Conservation (phyloP, 345 rosid genomes). For the Murraya paniculata region DNA sequence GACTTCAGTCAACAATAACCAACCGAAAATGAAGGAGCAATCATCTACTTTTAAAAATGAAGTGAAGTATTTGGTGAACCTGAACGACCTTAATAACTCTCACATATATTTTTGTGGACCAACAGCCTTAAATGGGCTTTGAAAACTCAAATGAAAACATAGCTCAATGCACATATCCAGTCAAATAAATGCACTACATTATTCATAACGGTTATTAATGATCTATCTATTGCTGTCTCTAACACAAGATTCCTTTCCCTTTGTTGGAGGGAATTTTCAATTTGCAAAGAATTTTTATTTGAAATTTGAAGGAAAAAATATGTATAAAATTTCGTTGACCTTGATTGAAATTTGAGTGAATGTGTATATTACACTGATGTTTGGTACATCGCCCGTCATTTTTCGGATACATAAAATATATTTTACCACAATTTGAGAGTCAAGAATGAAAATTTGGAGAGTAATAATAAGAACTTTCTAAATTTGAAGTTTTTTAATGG, state of each 20-base stretch:
- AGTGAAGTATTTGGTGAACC: not conserved
- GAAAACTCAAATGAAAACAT: not conserved
- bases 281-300: not conserved
- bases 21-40: slow-evolving; percentile 18
- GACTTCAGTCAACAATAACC: slow-evolving; percentile 7
- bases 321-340: too few relatives aligned
- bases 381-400: too few relatives aligned
- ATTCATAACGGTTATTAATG: not conserved
- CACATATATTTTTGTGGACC: slow-evolving; percentile 1
- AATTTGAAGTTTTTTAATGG: too few relatives aligned
- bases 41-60: not conserved
- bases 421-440: too few relatives aligned
- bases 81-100: not conserved
- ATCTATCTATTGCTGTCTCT: not conserved
- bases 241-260: not conserved
- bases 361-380: too few relatives aligned
- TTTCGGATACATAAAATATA: too few relatives aligned
- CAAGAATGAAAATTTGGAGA: too few relatives aligned
- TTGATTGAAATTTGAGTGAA: too few relatives aligned
- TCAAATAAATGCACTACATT: not conserved
- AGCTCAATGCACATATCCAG: not conserved
- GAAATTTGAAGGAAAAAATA: not conserved
- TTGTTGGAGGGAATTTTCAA: not conserved
- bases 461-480: too few relatives aligned
- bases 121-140: not conserved